Base-by-base conservation (phyloP, 2,329 filamentous ascomycete genomes). In the Myotisia sp. region DNA sequence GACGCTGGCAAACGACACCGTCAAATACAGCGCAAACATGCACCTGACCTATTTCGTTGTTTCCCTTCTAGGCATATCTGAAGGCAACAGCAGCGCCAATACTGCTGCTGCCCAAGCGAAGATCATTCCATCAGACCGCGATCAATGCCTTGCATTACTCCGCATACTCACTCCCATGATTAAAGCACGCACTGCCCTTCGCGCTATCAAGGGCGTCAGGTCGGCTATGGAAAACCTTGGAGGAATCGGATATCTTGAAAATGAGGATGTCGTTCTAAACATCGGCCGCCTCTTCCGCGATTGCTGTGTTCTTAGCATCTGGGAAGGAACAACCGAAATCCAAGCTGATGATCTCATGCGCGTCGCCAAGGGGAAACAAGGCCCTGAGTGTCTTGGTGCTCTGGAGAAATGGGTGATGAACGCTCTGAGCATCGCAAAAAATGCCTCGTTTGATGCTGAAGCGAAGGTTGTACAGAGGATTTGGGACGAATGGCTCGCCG, bases 271-370 rank as follows among this genome's bases (percentile, higher is more conserved):
- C 34, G 62, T 70, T n/a, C 55, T 80, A 37, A 82, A 82, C 48
- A 56, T 82, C 2, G 67, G 76, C 0, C 64, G 74, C 9, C 56
- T 81, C 2, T 77, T 72, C 47, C 68, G 79, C 4, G 77, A 82
- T 46, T 67, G 67, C 6, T 60, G 63, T 19, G 76, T 81, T 2
- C 56, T 71, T 33, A 65, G 70, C 9, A 81, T 82, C 32, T 79
- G 74, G 74, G 75, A 79, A 52, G 75, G 77, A 2, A 82, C 77
- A 0, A 79, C 76, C 0, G 74, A 79, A 46, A 72, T 83, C 13
- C 63, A 82, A 42, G 70, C 70, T 6, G 59, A 61, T 12, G 64
- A 67, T 41, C 47, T 64, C 1, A 53, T 65, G 18, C 51, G 63
- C 3, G 59, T 65, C 3, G 41, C 64, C 5, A 59, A 57, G 37